phyloP scores from a whole-genome alignment of 1,139 yeast species.

The Candida labiduridarum region DNA sequence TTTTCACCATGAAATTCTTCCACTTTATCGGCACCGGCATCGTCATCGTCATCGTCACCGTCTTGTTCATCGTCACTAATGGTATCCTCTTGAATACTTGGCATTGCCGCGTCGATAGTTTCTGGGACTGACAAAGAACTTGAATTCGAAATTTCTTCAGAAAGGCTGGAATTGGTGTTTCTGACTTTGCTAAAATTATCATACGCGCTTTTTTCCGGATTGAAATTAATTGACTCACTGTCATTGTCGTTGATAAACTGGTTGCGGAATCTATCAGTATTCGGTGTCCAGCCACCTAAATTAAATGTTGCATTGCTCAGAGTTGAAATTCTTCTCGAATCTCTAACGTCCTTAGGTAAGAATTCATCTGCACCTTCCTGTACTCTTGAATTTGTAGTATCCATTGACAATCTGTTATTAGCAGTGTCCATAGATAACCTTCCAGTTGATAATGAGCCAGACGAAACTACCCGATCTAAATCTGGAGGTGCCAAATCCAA shows the following conservation, averaged over 20 bases:
- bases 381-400: slow-evolving; percentile 8
- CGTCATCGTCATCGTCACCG: slow-evolving; percentile 22
- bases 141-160: slow-evolving; percentile 27
- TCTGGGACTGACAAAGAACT: slow-evolving; percentile 33
- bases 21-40: slow-evolving; percentile 4
- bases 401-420: slow-evolving; percentile 37
- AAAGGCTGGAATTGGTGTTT: slow-evolving; percentile 23
- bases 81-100: slow-evolving; percentile 38
- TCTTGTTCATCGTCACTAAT: slow-evolving; percentile 28
- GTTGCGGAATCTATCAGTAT: slow-evolving; percentile 51
- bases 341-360: slow-evolving; percentile 7
- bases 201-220: slow-evolving; percentile 30
- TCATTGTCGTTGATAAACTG: slow-evolving; percentile 52
- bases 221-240: slow-evolving; percentile 42
- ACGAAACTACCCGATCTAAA: slow-evolving; percentile 30
- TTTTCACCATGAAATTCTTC: slow-evolving; percentile 5
- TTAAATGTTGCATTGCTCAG: slow-evolving; percentile 43
- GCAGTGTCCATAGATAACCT: slow-evolving; percentile 30
- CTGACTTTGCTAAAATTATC: slow-evolving; percentile 38
- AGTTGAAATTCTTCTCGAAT: slow-evolving; percentile 37
- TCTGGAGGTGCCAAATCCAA: slow-evolving; percentile 14
- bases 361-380: slow-evolving; percentile 4
- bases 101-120: slow-evolving; percentile 44
- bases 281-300: slow-evolving; percentile 57
- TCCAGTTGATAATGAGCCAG: slow-evolving; percentile 46